These are phyloP conservation scores for Chaetomium fimeti DNA, from an alignment of 495 filamentous ascomycete genomes.

Conservation along the genomic window DNA sequence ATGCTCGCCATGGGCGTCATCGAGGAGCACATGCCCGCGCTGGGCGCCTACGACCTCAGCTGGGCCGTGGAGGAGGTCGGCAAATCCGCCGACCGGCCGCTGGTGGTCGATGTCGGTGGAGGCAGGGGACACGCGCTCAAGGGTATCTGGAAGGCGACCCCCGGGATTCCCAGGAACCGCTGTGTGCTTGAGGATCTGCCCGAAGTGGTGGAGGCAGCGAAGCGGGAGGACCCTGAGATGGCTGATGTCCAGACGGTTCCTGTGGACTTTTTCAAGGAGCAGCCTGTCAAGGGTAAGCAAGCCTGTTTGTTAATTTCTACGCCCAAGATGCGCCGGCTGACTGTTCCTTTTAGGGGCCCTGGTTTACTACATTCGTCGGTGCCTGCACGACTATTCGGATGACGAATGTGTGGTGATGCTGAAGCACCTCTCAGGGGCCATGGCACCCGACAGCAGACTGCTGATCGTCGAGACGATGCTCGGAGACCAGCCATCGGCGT, in stretches of 20 bases:
- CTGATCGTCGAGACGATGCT: conserved; percentile 2
- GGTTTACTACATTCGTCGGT: conserved; percentile 11
- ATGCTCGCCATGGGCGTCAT: conserved; percentile 27
- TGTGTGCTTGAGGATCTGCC: conserved; percentile 39
- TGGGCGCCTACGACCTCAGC: conserved; percentile 33
- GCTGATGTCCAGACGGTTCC: conserved; percentile 28
- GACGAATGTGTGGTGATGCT: not conserved
- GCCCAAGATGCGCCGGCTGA: not conserved
- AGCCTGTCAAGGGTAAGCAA: conserved; percentile 34
- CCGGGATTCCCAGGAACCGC: conserved; percentile 26
- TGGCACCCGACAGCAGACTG: conserved; percentile 6
- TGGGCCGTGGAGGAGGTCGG: conserved; percentile 28
- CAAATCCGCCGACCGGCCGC: conserved; percentile 13
- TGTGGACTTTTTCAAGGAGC: conserved; percentile 34
- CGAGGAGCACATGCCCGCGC: conserved; percentile 22
- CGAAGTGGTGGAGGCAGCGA: conserved; percentile 30
- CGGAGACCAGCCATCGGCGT: not conserved
- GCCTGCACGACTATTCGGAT: conserved; percentile 11
- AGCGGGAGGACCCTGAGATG: conserved; percentile 24
- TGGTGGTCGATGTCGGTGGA: conserved; percentile 42
- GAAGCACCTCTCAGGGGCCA: not conserved
- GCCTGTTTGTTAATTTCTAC: not conserved
- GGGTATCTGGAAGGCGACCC: conserved; percentile 27
- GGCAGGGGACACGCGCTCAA: conserved; percentile 40
- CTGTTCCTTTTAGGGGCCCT: not conserved